phyloP scores from a whole-genome alignment of 148 eudicot species.

The Arctostaphylos glauca region DNA sequence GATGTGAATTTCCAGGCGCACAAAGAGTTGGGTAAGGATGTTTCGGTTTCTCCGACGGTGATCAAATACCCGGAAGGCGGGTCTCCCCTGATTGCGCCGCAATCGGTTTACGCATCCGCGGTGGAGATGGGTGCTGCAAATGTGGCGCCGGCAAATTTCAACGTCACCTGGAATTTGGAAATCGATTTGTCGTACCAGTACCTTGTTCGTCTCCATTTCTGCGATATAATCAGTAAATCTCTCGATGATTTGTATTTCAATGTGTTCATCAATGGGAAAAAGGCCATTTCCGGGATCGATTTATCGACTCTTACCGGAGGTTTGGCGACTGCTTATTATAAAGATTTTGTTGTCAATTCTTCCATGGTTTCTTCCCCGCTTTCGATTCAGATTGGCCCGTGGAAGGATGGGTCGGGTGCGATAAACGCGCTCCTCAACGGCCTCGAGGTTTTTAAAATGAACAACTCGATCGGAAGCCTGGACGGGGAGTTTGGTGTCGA shows the following conservation, averaged over 20 bases:
- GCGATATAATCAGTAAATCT: slow-evolving; percentile 51
- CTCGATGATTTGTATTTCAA: slow-evolving; percentile 51
- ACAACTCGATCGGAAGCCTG: slow-evolving; percentile 41
- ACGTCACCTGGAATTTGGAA: slow-evolving; percentile 48
- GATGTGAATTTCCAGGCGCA: slow-evolving; percentile 18
- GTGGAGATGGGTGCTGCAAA: slow-evolving; percentile 37
- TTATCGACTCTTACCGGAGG: slow-evolving; percentile 36
- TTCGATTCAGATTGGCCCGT: slow-evolving; percentile 42
- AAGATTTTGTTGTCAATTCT: slow-evolving; percentile 50
- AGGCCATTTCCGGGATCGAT: slow-evolving; percentile 41
- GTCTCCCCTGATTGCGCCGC: slow-evolving; percentile 43
- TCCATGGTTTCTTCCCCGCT: slow-evolving; percentile 29
- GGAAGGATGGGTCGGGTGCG: slow-evolving; percentile 11
- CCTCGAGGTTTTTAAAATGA: slow-evolving; percentile 54
- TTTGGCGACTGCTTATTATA: slow-evolving; percentile 46
- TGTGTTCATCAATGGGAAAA: slow-evolving; percentile 37
- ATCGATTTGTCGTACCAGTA: slow-evolving; percentile 42
- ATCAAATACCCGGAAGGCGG: slow-evolving; percentile 36
- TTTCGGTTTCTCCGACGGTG: slow-evolving; percentile 29
- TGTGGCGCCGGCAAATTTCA: slow-evolving; percentile 30
- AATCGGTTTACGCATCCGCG: slow-evolving; percentile 36
- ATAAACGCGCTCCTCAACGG: slow-evolving; percentile 48
- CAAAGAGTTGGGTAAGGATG: slow-evolving; percentile 25
- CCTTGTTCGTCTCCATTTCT: slow-evolving; percentile 49
- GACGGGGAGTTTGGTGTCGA: slow-evolving; percentile 45